Evolutionary conservation across 352 stramenopile species (phyloP).

Genomic region (Elongisporangium undulatum): DNA sequence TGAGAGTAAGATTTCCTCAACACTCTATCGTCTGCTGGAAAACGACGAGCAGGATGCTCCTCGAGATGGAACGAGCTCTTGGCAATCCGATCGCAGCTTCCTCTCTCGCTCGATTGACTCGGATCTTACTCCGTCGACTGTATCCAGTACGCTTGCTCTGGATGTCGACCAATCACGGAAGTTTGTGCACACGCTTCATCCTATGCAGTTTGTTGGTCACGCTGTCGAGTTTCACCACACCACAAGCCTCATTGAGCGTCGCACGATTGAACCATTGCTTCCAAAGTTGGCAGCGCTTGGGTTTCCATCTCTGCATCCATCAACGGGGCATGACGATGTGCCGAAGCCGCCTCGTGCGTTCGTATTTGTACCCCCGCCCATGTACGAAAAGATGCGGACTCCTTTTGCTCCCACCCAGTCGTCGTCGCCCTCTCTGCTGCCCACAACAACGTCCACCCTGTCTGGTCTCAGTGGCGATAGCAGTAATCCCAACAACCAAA

Average conservation of each 20-base stretch:
- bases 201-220: constrained; percentile 35
- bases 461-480: background rate
- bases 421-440: background rate
- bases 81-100: constrained; percentile 61
- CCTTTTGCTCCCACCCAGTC: background rate
- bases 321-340: background rate
- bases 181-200: constrained; percentile 26
- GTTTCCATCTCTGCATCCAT: background rate
- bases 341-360: background rate
- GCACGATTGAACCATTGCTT: constrained; percentile 52
- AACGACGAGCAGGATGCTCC: constrained; percentile 24
- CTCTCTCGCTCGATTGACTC: constrained; percentile 21
- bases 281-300: constrained; percentile 20
- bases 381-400: background rate
- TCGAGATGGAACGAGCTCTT: constrained; percentile 9
- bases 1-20: constrained; percentile 51
- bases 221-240: constrained; percentile 48
- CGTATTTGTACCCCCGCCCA: background rate
- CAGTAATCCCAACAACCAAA: background rate
- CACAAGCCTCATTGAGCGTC: constrained; percentile 48
- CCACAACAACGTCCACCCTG: background rate
- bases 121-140: constrained; percentile 19
- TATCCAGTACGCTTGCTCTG: constrained; percentile 26
- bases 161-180: constrained; percentile 12
- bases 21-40: constrained; percentile 55